phyloP scores from a whole-genome alignment of 306 rosid species.

The Malus fusca region DNA sequence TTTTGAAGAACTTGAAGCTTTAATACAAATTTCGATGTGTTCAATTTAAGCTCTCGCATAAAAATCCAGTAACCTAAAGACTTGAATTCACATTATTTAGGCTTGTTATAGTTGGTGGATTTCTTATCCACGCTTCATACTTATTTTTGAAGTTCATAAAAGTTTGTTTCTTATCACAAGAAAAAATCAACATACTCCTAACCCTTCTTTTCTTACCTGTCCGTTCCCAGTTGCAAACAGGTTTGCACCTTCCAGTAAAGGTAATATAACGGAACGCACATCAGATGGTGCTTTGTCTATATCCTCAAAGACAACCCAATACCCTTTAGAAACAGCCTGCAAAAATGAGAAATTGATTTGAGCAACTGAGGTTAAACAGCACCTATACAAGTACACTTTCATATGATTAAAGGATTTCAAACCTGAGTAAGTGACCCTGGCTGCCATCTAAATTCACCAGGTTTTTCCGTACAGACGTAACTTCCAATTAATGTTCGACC shows the following conservation, averaged over 20 bases:
- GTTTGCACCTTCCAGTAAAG: constrained; percentile 65
- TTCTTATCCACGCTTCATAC: too few species aligned
- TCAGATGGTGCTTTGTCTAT: constrained; percentile 86
- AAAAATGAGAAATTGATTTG: background rate
- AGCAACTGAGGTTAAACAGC: background rate
- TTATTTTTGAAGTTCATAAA: too few species aligned
- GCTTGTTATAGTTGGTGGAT: too few species aligned
- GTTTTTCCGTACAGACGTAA: constrained; percentile 72
- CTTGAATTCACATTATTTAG: too few species aligned
- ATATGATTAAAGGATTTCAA: constrained; percentile 12
- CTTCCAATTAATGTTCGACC: constrained; percentile 78
- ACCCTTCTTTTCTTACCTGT: constrained; percentile 51
- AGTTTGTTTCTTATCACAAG: too few species aligned
- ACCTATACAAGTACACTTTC: background rate
- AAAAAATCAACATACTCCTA: background rate
- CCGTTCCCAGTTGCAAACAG: constrained; percentile 67
- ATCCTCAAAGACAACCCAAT: constrained; percentile 95
- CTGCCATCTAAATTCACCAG: constrained; percentile 96
- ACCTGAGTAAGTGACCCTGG: constrained; percentile 98
- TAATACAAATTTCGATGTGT: too few species aligned
- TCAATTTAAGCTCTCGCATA: too few species aligned
- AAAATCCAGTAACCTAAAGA: too few species aligned
- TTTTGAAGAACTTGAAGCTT: too few species aligned
- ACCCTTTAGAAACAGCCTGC: constrained; percentile 82
- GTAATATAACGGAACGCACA: constrained; percentile 62